Conservation (phyloP, 352 stramenopile genomes). For the Globisporangium carolinianum region DNA sequence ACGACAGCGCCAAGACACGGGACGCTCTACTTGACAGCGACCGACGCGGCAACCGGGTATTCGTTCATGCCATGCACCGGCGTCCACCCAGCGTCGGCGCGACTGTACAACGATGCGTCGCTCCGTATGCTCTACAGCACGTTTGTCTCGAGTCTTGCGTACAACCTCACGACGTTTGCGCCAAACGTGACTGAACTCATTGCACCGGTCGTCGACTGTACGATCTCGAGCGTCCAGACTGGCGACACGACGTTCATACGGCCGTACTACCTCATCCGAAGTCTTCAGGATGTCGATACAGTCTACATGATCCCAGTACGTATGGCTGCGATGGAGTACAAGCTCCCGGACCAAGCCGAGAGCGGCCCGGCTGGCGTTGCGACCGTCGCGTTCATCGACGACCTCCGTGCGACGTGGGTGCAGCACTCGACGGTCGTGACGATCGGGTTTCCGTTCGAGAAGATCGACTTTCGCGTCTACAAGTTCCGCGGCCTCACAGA, state of each 20-base stretch:
- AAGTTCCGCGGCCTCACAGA: background rate
- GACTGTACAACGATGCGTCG: constrained; percentile 25
- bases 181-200: constrained; percentile 4
- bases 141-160: constrained; percentile 11
- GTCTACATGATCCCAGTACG: constrained; percentile 21
- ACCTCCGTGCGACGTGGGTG: constrained; percentile 16
- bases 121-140: constrained; percentile 20
- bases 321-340: constrained; percentile 35
- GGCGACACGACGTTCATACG: constrained; percentile 16
- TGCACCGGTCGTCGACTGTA: constrained; percentile 9
- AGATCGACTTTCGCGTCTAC: constrained; percentile 12
- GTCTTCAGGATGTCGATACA: constrained; percentile 13
- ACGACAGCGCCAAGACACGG: constrained; percentile 19
- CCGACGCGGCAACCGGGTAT: background rate
- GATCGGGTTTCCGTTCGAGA: constrained; percentile 31
- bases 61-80: constrained; percentile 16
- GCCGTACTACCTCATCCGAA: constrained; percentile 32
- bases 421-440: constrained; percentile 20
- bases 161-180: constrained; percentile 27
- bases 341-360: constrained; percentile 19
- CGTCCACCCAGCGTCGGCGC: constrained; percentile 5
- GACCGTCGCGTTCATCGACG: constrained; percentile 23
- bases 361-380: constrained; percentile 20
- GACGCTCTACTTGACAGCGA: constrained; percentile 20
- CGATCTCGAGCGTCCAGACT: constrained; percentile 14